Evolutionary conservation across 805 yeast genomes (phyloP).

Genomic region (Zygoascus biomembranicola): DNA sequence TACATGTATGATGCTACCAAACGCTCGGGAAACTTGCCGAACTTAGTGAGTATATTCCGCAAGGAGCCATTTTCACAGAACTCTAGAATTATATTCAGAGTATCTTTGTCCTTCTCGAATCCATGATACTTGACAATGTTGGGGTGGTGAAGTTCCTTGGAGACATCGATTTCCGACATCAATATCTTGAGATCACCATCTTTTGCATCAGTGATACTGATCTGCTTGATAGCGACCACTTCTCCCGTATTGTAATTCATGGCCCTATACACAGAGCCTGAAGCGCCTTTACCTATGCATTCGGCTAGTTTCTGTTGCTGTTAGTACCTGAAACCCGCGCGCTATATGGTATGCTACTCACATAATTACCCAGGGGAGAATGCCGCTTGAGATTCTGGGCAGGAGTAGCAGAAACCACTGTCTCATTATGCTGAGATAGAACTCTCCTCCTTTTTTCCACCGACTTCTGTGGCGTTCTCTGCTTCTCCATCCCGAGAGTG

Average conservation of each 20-base stretch:
- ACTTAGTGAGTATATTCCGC: slow-evolving; percentile 42
- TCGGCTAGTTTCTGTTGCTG: slow-evolving; percentile 32
- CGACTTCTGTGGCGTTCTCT: not conserved
- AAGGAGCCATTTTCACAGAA: slow-evolving; percentile 60
- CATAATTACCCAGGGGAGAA: slow-evolving; percentile 13
- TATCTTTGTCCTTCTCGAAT: slow-evolving; percentile 45
- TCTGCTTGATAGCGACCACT: slow-evolving; percentile 73
- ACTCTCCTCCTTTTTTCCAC: not conserved
- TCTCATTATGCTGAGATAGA: slow-evolving; percentile 1
- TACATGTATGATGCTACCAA: slow-evolving; percentile 42
- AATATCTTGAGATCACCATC: slow-evolving; percentile 30
- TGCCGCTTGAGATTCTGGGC: slow-evolving; percentile 10
- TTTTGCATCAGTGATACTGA: slow-evolving; percentile 39
- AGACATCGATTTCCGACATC: slow-evolving; percentile 62
- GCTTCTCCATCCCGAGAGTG: not conserved
- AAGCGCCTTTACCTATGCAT: slow-evolving; percentile 84
- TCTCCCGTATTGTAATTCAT: slow-evolving; percentile 56
- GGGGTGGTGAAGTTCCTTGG: slow-evolving; percentile 56
- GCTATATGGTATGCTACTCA: slow-evolving; percentile 1
- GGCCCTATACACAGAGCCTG: slow-evolving; percentile 78
- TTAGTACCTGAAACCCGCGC: not conserved
- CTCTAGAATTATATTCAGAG: slow-evolving; percentile 56
- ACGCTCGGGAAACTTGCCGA: slow-evolving; percentile 48
- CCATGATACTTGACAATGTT: slow-evolving; percentile 65
- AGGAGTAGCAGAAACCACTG: slow-evolving; percentile 15